These are phyloP conservation scores for Eucalyptus virginea DNA, from an alignment of 345 rosid genomes.

Conservation along the genomic window DNA sequence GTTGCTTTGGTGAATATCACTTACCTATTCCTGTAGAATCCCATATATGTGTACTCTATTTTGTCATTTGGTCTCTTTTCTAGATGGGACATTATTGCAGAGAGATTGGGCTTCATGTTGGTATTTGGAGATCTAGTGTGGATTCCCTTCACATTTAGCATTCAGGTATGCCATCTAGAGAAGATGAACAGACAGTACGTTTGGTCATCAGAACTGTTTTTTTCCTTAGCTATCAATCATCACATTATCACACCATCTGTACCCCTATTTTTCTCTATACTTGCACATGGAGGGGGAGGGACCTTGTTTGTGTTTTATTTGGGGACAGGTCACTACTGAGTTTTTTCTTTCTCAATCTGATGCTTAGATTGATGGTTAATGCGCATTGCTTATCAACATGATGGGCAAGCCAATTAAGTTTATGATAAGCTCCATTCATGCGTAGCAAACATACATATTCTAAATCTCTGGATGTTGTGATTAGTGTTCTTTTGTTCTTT, in stretches of 20 bases:
- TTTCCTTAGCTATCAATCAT: background rate
- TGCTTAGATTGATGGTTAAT: background rate
- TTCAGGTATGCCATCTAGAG: conserved; percentile 43
- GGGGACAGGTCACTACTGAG: background rate
- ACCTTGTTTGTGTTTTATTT: background rate
- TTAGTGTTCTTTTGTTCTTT: background rate
- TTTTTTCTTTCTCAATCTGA: background rate
- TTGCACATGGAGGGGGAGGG: no score
- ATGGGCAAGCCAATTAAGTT: background rate
- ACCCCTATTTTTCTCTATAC: background rate
- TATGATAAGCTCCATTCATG: background rate
- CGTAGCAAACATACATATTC: background rate
- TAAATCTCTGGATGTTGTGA: background rate
- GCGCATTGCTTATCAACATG: background rate
- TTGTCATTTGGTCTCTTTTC: background rate
- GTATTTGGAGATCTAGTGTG: conserved; percentile 95
- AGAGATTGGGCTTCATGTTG: conserved; percentile 92
- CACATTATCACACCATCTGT: background rate
- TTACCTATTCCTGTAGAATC: background rate
- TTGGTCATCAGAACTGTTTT: background rate
- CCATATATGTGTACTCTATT: background rate
- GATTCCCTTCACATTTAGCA: conserved; percentile 95
- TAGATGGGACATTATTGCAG: conserved; percentile 98
- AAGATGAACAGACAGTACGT: background rate
- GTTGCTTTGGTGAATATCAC: background rate